phyloP scores from a whole-genome alignment of 306 rosid species.

The Carpinus fangiana region DNA sequence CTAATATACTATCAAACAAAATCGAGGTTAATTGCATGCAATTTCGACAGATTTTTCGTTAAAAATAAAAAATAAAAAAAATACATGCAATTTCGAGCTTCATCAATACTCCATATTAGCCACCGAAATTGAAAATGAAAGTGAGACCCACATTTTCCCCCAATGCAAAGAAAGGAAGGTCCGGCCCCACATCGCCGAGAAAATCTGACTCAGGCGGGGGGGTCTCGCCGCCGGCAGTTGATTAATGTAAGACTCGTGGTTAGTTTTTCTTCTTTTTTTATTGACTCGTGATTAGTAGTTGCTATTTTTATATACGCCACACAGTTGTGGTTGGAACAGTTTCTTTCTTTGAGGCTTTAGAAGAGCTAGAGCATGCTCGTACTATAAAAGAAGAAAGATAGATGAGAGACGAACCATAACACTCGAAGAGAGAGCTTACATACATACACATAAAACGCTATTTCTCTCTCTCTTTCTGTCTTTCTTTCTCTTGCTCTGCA shows the following conservation, averaged over 20 bases:
- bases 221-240: background rate
- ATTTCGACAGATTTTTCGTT: too few species aligned
- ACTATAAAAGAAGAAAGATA: slow-evolving; percentile 38
- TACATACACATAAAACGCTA: slow-evolving; percentile 18
- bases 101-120: background rate
- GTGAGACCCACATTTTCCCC: background rate
- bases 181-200: background rate
- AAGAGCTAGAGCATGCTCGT: slow-evolving; percentile 10
- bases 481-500: slow-evolving; percentile 1
- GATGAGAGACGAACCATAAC: slow-evolving; percentile 12
- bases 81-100: background rate
- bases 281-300: background rate
- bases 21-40: too few species aligned
- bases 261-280: too few species aligned
- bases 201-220: background rate
- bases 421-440: slow-evolving; percentile 24
- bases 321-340: slow-evolving; percentile 36
- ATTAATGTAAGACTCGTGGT: background rate
- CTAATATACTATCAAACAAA: background rate
- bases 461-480: slow-evolving; percentile 16
- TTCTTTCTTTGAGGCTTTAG: slow-evolving; percentile 13
- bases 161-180: background rate
- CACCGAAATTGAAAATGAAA: background rate
- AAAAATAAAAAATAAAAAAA: too few species aligned
- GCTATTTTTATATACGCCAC: slow-evolving; percentile 29